Conservation (phyloP, 768 basidiomycete species). For the Tylopilus sp. region DNA sequence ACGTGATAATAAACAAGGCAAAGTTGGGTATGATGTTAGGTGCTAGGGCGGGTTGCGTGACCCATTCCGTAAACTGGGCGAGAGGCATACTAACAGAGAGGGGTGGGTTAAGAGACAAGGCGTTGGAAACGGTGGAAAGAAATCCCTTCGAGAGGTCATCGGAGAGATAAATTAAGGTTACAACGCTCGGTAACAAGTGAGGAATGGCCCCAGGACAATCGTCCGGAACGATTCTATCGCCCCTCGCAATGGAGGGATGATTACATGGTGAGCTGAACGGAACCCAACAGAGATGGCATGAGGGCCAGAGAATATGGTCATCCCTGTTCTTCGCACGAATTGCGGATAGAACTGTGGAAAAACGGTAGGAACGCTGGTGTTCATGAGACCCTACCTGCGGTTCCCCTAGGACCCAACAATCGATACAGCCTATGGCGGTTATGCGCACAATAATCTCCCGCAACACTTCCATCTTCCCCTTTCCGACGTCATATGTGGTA, state of each 20-base stretch:
- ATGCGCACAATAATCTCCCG: background rate
- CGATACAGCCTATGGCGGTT: background rate
- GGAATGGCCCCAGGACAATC: background rate
- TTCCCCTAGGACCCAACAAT: slow-evolving; percentile 2
- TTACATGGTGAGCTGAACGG: background rate
- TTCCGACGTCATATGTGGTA: background rate
- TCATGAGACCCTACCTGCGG: background rate
- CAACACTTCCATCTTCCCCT: background rate
- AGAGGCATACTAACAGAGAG: background rate
- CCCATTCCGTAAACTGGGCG: background rate
- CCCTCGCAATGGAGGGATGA: background rate
- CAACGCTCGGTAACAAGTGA: background rate
- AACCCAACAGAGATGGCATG: background rate
- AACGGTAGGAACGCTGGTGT: background rate
- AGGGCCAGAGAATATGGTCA: background rate
- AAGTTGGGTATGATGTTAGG: background rate
- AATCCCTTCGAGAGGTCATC: background rate
- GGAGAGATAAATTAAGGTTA: background rate
- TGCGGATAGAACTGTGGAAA: background rate
- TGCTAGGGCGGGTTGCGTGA: background rate
- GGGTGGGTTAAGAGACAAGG: background rate
- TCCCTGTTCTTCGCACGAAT: background rate
- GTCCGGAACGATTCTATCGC: background rate
- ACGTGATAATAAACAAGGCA: background rate
- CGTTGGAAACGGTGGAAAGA: background rate